Evolutionary conservation across 2,329 filamentous ascomycete species (phyloP), one percentile per base, ranked within the genome.

Genomic region (Trichoderma arundinaceum): DNA sequence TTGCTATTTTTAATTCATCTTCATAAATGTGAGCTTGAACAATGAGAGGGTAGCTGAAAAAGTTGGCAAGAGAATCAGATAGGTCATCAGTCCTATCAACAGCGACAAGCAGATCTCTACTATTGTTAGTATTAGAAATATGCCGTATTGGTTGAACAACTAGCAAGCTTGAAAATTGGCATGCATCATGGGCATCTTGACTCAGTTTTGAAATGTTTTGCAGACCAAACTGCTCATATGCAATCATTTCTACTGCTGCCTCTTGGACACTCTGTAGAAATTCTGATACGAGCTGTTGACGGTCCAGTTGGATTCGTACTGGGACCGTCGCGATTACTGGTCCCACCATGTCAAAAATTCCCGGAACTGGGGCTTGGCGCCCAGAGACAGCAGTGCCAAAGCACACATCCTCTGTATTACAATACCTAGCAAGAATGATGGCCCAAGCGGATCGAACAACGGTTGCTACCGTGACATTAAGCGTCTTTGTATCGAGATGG

Each of bases 381-480:
- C 72, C 72, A 1, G 67, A 69, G 1, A 69, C 32, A 1, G 69
- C 67, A 1, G 58, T 44, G 1, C 72, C 72, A 35, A 72, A 74
- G 5, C 69, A n/a, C 1, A 73, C 43, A 32, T 67, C 59, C 0
- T 65, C 35, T 13, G 62, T 74, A 60, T 13, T 73, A 69, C 78
- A 73, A 58, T 80, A 79, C 1, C 76, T 68, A 0, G 74, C 72
- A 0, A 79, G 72, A 5, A 79, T 33, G 0, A 67, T 33, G 0
- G 63, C 63, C 63, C 63, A 65, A 1, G 63, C 63, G 1, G 63
- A 46, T 28, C 63, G 63, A 33, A 65, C 2, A 22, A 65, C 46
- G 1, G 66, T 69, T 1, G 70, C 67, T 1, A 68, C 5, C 0
- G 71, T 72, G 28, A 71, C 43, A 28, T 22, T 19, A 7, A 39